A percentile compares a stretch with the other conserved stretches of the same genome.
phyloP scores from a whole-genome alignment of 352 stramenopile genomes.

The Paralagenidium karlingii region DNA sequence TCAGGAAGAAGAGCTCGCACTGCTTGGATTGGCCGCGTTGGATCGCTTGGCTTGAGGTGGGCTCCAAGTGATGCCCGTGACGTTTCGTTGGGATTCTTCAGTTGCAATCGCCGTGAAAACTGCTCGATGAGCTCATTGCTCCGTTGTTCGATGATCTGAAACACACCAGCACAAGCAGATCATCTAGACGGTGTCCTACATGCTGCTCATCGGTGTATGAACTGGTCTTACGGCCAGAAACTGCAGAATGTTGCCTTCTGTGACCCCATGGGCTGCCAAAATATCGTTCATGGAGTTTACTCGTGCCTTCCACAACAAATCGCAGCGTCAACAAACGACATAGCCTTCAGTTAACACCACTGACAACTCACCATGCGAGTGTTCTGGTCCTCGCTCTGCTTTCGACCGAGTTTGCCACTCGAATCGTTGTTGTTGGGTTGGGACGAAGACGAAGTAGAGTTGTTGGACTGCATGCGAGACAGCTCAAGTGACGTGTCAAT shows the following conservation, averaged over 20 bases:
- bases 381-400: slow-evolving; percentile 65
- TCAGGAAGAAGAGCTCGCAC: slow-evolving; percentile 32
- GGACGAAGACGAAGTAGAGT: not conserved
- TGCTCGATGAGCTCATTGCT: slow-evolving; percentile 74
- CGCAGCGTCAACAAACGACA: not conserved
- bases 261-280: slow-evolving; percentile 60
- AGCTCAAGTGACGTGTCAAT: too few relatives aligned
- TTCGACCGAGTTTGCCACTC: slow-evolving; percentile 28
- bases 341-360: not conserved
- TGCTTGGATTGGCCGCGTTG: slow-evolving; percentile 32
- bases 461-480: not conserved
- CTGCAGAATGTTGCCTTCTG: slow-evolving; percentile 72
- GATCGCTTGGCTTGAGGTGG: slow-evolving; percentile 54
- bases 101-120: slow-evolving; percentile 25
- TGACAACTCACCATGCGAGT: slow-evolving; percentile 32
- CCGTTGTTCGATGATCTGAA: slow-evolving; percentile 67
- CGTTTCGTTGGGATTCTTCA: slow-evolving; percentile 46
- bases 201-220: too few relatives aligned
- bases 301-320: slow-evolving; percentile 17
- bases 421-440: slow-evolving; percentile 12
- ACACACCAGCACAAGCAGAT: not conserved
- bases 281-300: slow-evolving; percentile 83
- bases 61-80: slow-evolving; percentile 40
- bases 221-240: slow-evolving; percentile 37
- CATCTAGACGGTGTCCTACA: not conserved